Evolutionary conservation across 352 stramenopile genomes (phyloP).

Genomic region (Globisporangium alternatum): DNA sequence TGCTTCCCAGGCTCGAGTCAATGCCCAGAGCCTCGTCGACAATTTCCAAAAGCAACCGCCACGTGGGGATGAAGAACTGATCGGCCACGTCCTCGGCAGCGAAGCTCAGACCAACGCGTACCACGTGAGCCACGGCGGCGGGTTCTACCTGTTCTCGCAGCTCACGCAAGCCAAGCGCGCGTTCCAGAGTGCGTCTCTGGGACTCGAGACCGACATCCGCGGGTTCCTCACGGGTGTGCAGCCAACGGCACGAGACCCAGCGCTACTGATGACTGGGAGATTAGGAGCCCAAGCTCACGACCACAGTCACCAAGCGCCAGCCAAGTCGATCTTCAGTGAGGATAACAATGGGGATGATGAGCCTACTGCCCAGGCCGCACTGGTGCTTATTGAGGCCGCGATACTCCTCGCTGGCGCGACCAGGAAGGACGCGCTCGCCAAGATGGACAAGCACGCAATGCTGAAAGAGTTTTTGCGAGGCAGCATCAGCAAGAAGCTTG

Average conservation of each 20-base stretch:
- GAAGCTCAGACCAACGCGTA: conserved; percentile 20
- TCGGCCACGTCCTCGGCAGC: conserved; percentile 33
- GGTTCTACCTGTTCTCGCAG: conserved; percentile 39
- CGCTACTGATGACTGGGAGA: background rate
- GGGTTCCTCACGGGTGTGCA: conserved; percentile 44
- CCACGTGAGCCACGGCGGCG: conserved; percentile 30
- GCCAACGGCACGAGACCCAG: conserved; percentile 18
- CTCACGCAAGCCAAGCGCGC: conserved; percentile 22
- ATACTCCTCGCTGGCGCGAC: conserved; percentile 12
- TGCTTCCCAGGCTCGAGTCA: background rate
- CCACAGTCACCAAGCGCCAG: background rate
- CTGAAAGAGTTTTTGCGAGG: conserved; percentile 16
- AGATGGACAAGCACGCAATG: conserved; percentile 10
- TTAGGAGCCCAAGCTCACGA: background rate
- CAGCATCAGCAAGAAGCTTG: conserved; percentile 11
- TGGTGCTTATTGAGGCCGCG: conserved; percentile 13
- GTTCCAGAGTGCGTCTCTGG: conserved; percentile 25
- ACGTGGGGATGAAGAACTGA: conserved; percentile 53
- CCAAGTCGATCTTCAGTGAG: conserved; percentile 14
- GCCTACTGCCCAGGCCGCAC: background rate
- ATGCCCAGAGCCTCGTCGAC: conserved; percentile 3
- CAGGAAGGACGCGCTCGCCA: conserved; percentile 13
- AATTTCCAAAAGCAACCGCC: conserved; percentile 20
- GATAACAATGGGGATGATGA: background rate
- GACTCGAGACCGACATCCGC: conserved; percentile 47